Evolutionary conservation across 2,329 filamentous ascomycete genomes (phyloP), one percentile per base, ranked within the genome.

Genomic region (Aspergillus neotritici): DNA sequence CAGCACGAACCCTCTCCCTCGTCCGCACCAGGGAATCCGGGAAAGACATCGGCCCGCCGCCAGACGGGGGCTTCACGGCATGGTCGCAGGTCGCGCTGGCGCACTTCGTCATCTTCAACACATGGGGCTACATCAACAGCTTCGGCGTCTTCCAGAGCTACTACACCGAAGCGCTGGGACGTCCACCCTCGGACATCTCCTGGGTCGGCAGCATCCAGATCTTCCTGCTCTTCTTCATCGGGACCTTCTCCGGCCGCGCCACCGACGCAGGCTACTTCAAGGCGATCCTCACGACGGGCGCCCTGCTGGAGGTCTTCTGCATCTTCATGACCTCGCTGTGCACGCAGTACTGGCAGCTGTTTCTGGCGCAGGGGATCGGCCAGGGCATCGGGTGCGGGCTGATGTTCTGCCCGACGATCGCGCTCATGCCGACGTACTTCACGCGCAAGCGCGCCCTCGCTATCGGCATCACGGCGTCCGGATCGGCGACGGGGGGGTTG

Each of bases 351-450:
- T 76, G 71, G 71, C 74, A 77, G 42, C 48, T 71, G 2, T 67
- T 72, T 40, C 58, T 72, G 4, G 62, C 67, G 2, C 79, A 83
- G 49, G 79, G 77, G 0, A 48, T 83, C 1, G 79, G 77, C 34
- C 70, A 76, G 17, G 79, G 79, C 0, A 60, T 82, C 1, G 79
- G 79, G 1, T 66, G 68, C 53, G 72, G 79, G 1, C 60, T 80
- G 40, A 64, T 80, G 52, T 78, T 79, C 62, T 70, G 71, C 34
- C 72, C 79, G 25, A 72, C 71, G 13, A 54, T 78, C 29, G 70
- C 75, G n/a, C 62, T 81, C 15, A 65, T 79, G 8, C 70, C 77
- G 11, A 81, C 79, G 0, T 84, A 83, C 43, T 86, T 85, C 51
- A 68, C 68, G 7, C 73, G 62, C n/a, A 75, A 76, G n/a, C 71